Base-by-base conservation (phyloP, 768 basidiomycete species). In the Ramaria rubella region DNA sequence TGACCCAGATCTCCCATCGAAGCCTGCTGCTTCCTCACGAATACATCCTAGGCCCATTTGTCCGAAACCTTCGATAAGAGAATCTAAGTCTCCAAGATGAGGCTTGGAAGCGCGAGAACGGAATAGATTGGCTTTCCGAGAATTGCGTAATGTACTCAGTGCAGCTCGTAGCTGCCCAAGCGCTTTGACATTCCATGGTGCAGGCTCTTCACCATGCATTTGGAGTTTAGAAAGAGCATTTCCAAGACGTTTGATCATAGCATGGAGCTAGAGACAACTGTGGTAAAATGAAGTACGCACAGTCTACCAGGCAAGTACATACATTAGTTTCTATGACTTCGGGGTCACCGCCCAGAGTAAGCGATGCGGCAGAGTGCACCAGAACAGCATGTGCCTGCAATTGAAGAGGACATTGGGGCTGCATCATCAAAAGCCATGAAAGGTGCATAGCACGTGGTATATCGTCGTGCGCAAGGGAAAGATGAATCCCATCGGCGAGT, bases 381-480 rank as follows among this genome's bases (percentile, higher is more conserved):
- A 54, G 52, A 9, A 54, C 52, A 3, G 52, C 52, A 17, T 54
- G 52, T 9, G 52, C 33, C 29, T 54, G 52, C 3, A 54, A 17
- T 29, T 54, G 38, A 7, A 54, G 29, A 3, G 52, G 52, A 19
- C 52, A 54, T 6, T 24, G 38, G 38, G 52, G 52, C 23, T 54
- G 52, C 43, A 36, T 31, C 52, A 54, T 54, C 19, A 54, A 38
- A 31, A 42, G 52, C 52, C 52, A 54, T 6, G 52, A 40, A 9
- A 54, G 23, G 17, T 54, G 52, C 52, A 54, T 54, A 21, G 52
- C 42, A 26, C 52, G 52, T n/a, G 52, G 52, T 7, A 54, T 54
- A 15, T 54, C 52, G 31, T 54, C 36, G 21, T 38, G 42, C 29
- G 24, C 26, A 26, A 54, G 43, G 4, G 52, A 21, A 24, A 36